Percentiles rank a stretch among this genome's conserved stretches.
Evolutionary conservation across 306 rosid genomes (phyloP).

Genomic region (Ziziphus jujuba): DNA sequence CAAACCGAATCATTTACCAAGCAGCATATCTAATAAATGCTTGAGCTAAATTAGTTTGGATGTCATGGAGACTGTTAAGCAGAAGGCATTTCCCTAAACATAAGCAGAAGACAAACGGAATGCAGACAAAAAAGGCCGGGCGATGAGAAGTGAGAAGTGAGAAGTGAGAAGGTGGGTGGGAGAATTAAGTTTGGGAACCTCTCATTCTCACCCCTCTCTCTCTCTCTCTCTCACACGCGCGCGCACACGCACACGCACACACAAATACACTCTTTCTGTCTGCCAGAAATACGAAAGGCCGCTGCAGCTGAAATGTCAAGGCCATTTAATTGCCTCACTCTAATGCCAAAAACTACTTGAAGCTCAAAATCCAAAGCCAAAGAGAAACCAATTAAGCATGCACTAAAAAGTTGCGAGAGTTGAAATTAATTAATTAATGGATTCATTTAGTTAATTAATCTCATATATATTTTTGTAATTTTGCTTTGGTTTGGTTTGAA

Average conservation of each 20-base stretch:
- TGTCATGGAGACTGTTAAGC: conserved; percentile 20
- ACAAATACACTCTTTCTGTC: neutral
- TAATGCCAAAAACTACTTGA: conserved; percentile 9
- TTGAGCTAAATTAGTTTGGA: conserved; percentile 20
- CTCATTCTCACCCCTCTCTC: neutral
- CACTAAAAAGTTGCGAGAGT: conserved; percentile 22
- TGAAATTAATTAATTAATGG: neutral
- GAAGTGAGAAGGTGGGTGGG: conserved; percentile 29
- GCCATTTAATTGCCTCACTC: conserved; percentile 35
- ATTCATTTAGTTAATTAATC: conserved; percentile 5
- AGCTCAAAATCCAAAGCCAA: conserved; percentile 34
- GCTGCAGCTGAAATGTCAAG: conserved; percentile 44
- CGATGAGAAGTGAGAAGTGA: conserved; percentile 5
- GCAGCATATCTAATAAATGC: conserved; percentile 11
- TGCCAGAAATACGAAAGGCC: conserved; percentile 43
- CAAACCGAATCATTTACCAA: neutral
- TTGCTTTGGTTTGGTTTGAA: conserved; percentile 12
- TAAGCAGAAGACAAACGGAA: conserved; percentile 38
- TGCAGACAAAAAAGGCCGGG: conserved; percentile 33
- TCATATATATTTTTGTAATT: neutral
- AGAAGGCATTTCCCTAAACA: conserved; percentile 20
- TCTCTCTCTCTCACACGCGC: neutral
- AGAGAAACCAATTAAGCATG: neutral
- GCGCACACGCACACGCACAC: too few relatives aligned
- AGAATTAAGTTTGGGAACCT: conserved; percentile 27